A percentile compares a stretch with the other conserved stretches of the same genome.
phyloP scores from a whole-genome alignment of 768 basidiomycete genomes.

The Saitozyma sp. region DNA sequence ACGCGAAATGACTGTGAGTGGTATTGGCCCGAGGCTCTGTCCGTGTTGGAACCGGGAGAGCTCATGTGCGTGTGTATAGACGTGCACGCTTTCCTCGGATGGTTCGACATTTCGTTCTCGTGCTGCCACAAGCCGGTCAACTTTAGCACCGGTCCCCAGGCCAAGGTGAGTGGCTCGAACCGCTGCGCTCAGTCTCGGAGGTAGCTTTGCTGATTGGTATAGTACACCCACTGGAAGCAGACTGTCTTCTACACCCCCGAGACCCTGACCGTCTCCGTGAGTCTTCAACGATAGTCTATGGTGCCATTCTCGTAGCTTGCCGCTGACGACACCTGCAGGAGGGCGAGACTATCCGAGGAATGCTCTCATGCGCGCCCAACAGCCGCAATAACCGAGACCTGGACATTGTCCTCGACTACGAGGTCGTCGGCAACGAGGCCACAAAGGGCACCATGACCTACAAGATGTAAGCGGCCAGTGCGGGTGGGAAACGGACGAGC shows the following conservation, averaged over 20 bases:
- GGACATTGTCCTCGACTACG: constrained; percentile 81
- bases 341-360: constrained; percentile 73
- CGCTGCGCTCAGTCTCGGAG: background rate
- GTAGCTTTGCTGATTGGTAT: constrained; percentile 5
- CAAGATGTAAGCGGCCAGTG: constrained; percentile 52
- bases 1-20: constrained; percentile 89
- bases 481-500: constrained; percentile 8
- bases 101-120: constrained; percentile 97
- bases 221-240: constrained; percentile 60
- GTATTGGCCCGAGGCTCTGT: background rate
- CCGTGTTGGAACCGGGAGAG: background rate
- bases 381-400: constrained; percentile 90
- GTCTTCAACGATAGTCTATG: constrained; percentile 9
- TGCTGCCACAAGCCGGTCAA: constrained; percentile 92
- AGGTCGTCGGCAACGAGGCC: constrained; percentile 54
- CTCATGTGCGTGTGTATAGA: constrained; percentile 57
- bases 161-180: constrained; percentile 64
- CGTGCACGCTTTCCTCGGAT: constrained; percentile 95
- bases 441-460: constrained; percentile 49
- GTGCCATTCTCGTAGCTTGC: too few species aligned
- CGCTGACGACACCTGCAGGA: constrained; percentile 52
- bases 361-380: constrained; percentile 80
- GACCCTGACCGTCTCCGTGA: constrained; percentile 51
- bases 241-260: constrained; percentile 92
- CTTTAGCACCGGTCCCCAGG: constrained; percentile 97